phyloP scores from a whole-genome alignment of 192 early-diverging fungal genomes.

The Umbelopsis sp. region DNA sequence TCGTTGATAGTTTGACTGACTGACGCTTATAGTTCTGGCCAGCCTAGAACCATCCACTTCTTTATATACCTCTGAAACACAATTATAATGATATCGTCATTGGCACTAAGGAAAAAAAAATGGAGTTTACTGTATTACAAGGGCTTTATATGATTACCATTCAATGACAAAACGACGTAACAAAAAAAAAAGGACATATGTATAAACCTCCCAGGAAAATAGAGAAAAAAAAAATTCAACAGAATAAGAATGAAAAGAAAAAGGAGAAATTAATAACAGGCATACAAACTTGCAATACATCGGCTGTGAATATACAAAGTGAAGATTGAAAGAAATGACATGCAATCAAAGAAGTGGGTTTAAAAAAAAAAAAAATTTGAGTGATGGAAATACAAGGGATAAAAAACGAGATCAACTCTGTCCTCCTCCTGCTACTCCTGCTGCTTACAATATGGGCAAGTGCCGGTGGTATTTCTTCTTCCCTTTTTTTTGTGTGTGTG shows the following conservation, averaged over 20 bases:
- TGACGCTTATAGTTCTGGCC: no score
- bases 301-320: slow-evolving; percentile 18
- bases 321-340: slow-evolving; percentile 13
- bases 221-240: not conserved
- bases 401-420: slow-evolving; percentile 17
- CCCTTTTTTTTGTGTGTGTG: not conserved
- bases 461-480: not conserved
- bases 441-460: no score
- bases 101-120: not conserved
- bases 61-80: no score
- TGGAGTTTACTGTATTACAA: not conserved
- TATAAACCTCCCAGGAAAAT: not conserved
- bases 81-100: not conserved
- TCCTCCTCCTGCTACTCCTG: no score
- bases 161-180: slow-evolving; percentile 6
- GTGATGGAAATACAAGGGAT: not conserved
- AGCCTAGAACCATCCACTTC: no score
- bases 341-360: not conserved
- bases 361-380: not conserved
- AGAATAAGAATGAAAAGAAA: not conserved
- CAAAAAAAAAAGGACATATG: not conserved
- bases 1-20: no score
- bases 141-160: not conserved
- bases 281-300: slow-evolving; percentile 18
- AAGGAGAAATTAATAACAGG: not conserved